phyloP scores from a whole-genome alignment of 352 stramenopile genomes.

The Phytophthora ramorum region DNA sequence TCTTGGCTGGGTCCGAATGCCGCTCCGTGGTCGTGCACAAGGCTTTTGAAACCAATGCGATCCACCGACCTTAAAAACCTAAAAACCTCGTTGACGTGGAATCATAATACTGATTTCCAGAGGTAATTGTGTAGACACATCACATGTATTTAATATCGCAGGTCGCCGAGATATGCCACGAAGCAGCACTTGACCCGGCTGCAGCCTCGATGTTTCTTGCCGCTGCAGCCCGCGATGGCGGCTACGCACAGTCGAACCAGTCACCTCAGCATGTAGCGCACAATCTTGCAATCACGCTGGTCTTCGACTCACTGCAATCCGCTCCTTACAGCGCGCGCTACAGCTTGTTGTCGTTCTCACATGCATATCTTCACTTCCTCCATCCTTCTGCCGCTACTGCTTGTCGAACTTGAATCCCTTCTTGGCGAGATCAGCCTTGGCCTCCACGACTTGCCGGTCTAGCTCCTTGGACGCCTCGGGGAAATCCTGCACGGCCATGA shows the following conservation, averaged over 20 bases:
- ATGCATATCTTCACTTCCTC: constrained; percentile 1
- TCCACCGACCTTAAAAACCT: constrained; percentile 42
- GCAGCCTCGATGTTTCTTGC: neutral
- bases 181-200: constrained; percentile 13
- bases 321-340: neutral
- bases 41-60: constrained; percentile 33
- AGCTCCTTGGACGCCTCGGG: constrained; percentile 74
- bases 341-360: neutral
- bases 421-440: constrained; percentile 66
- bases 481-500: constrained; percentile 78
- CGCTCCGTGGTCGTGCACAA: neutral
- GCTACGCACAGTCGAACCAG: neutral
- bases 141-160: constrained; percentile 26
- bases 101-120: neutral
- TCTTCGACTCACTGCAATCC: constrained; percentile 10
- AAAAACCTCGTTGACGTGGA: constrained; percentile 31
- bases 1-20: constrained; percentile 9
- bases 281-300: neutral
- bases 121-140: constrained; percentile 18
- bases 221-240: neutral
- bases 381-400: neutral
- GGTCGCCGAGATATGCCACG: neutral
- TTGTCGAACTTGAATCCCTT: constrained; percentile 61
- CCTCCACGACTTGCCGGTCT: constrained; percentile 68
- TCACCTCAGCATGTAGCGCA: neutral